Percentiles rank a stretch among this genome's conserved stretches.
These are phyloP conservation scores for Lagerstroemia speciosa DNA, from an alignment of 345 rosid species.

Conservation along the genomic window DNA sequence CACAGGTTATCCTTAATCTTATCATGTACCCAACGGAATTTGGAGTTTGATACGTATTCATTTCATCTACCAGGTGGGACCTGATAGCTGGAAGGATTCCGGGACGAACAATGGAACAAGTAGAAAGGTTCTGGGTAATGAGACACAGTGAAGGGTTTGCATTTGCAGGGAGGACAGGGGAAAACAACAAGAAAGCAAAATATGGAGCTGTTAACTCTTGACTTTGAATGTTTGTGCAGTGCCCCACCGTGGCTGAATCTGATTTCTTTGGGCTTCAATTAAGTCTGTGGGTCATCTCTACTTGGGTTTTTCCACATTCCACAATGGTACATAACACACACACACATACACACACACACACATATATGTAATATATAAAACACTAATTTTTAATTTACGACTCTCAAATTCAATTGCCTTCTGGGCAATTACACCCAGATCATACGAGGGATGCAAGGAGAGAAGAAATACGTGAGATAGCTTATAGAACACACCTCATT, in stretches of 20 bases:
- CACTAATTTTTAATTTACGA: no score
- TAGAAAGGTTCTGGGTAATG: constrained; percentile 20
- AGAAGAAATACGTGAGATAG: no score
- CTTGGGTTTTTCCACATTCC: no score
- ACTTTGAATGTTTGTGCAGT: neutral
- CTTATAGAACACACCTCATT: no score
- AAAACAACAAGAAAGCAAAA: constrained; percentile 7
- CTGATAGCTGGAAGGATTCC: constrained; percentile 16
- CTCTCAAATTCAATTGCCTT: no score
- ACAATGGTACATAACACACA: no score
- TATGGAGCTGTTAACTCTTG: neutral
- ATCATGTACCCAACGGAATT: no score
- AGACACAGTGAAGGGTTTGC: constrained; percentile 10
- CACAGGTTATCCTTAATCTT: no score
- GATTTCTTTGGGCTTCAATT: neutral
- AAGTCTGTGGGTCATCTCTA: neutral
- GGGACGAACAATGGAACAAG: constrained; percentile 11
- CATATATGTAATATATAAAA: no score
- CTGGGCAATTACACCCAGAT: no score
- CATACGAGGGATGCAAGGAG: no score
- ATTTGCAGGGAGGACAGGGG: neutral
- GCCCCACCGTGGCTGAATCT: neutral
- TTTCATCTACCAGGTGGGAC: constrained; percentile 10
- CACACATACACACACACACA: no score
- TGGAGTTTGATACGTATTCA: neutral